A percentile compares a stretch with the other conserved stretches of the same genome.
phyloP scores from a whole-genome alignment of 1,284 basidiomycete genomes.

The Tremellales sp. region DNA sequence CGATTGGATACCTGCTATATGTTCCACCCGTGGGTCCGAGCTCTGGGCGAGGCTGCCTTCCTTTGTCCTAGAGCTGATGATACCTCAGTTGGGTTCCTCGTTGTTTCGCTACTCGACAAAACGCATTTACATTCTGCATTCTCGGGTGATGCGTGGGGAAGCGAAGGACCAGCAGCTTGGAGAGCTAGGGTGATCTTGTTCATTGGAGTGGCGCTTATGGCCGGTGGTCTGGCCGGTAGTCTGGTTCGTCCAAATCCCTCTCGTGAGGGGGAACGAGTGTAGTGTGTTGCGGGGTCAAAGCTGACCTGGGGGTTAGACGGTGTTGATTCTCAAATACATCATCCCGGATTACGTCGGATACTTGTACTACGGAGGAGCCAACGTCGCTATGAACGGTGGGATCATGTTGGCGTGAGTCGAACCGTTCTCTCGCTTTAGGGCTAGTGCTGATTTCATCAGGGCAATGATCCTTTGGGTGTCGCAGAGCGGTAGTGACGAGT shows the following conservation, averaged over 20 bases:
- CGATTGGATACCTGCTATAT: slow-evolving; percentile 94
- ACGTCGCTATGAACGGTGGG: slow-evolving; percentile 84
- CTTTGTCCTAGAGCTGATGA: slow-evolving; percentile 1
- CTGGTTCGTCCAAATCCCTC: slow-evolving; percentile 62
- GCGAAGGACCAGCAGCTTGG: slow-evolving; percentile 77
- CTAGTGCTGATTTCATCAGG: slow-evolving; percentile 13
- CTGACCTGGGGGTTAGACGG: slow-evolving; percentile 60
- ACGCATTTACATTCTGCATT: slow-evolving; percentile 79
- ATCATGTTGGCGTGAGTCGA: slow-evolving; percentile 67
- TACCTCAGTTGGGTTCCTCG: slow-evolving; percentile 70
- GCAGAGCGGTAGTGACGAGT: slow-evolving; percentile 48
- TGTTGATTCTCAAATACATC: slow-evolving; percentile 89
- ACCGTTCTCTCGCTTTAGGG: background rate
- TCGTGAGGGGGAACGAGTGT: too few relatives aligned
- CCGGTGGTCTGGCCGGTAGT: slow-evolving; percentile 89
- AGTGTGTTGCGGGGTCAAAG: too few relatives aligned
- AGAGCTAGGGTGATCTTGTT: slow-evolving; percentile 84
- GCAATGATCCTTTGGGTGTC: slow-evolving; percentile 49
- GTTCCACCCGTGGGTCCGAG: slow-evolving; percentile 61
- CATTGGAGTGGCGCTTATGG: slow-evolving; percentile 94
- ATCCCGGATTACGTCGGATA: slow-evolving; percentile 72
- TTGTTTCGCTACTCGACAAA: slow-evolving; percentile 94
- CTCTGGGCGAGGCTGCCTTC: too few relatives aligned
- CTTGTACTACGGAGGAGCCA: slow-evolving; percentile 89
- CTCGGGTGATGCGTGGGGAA: slow-evolving; percentile 53